Evolutionary conservation across 2,329 filamentous ascomycete genomes (phyloP), one percentile per base, ranked within the genome.

Genomic region (Leptographium galeiforme): DNA sequence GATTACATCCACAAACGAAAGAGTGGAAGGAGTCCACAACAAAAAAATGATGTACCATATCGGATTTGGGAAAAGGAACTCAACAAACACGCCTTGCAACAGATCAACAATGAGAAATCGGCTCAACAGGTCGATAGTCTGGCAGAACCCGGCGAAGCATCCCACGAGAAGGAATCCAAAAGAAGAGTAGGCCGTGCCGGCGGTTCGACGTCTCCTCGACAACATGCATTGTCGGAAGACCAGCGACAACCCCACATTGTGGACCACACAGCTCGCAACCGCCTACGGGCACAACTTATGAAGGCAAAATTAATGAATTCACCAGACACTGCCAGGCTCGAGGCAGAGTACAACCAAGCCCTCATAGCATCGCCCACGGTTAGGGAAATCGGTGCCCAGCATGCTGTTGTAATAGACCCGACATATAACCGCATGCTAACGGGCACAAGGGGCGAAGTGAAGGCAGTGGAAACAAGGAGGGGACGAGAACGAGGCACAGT

Each of bases 391-490:
- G 30, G 11, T 8, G n/a, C 12, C 16, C 77, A 82, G 44, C 74
- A 81, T 1, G 81, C 89, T 0, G 82, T 97, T 13, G 84, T 95
- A 1, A 76, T 98, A 4, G 85, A 86, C 46, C 84, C 87, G 12
- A 93, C 93, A 80, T 86, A 97, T 57, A 95, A 86, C 64, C 85
- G 90, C 8, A 84, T 95, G 76, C 75, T 98, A 4, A 88, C 89
- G 18, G 89, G 87, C 8, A 70, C 71, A 0, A 74, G 81, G 6
- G 75, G 70, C 19, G 93, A 97, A 68, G 86, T 91, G 53, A 90
- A 84, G 60, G 72, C 80, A 0, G 74, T 96, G 8, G 80, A 84
- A 32, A 95, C 81, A 55, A 93, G 86, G 63, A 81, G 90, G 48
- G 91, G 90, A 3, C 78, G 81, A 7, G 90, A 95, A 67, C 82